Percentiles rank a stretch among this genome's conserved stretches.
phyloP scores from a whole-genome alignment of 2,329 filamentous ascomycete genomes.

The Fusarium pilosicola region DNA sequence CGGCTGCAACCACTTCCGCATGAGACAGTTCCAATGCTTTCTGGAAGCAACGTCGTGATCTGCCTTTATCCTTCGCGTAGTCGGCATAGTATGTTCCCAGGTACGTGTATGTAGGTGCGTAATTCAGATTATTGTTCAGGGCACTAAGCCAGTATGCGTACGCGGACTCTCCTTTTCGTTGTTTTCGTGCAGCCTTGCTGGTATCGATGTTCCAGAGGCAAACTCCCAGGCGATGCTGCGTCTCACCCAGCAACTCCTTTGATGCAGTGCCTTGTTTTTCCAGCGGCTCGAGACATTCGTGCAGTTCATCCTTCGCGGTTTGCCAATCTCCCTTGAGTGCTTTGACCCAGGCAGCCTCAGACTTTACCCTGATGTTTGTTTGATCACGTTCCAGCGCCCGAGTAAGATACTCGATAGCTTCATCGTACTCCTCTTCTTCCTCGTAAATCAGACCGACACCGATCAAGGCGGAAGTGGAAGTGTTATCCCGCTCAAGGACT shows the following conservation, averaged over 20 bases:
- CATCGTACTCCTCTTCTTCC: conserved; percentile 87
- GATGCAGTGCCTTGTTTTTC: conserved; percentile 64
- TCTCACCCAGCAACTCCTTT: conserved; percentile 82
- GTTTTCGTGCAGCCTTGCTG: conserved; percentile 78
- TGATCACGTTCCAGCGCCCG: conserved; percentile 79
- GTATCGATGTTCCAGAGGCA: conserved; percentile 88
- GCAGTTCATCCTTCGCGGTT: conserved; percentile 73
- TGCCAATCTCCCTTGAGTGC: conserved; percentile 82
- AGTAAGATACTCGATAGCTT: conserved; percentile 82
- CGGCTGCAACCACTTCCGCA: conserved; percentile 85
- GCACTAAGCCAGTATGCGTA: conserved; percentile 86
- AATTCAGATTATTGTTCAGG: conserved; percentile 86
- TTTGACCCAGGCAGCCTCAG: conserved; percentile 93
- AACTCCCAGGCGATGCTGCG: conserved; percentile 85
- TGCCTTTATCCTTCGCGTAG: conserved; percentile 85
- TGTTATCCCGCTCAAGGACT: conserved; percentile 78
- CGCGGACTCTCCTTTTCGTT: conserved; percentile 74
- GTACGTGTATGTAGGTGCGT: conserved; percentile 89
- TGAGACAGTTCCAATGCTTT: conserved; percentile 94
- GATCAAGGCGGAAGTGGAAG: conserved; percentile 83
- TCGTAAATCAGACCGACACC: conserved; percentile 92
- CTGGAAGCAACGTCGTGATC: conserved; percentile 92
- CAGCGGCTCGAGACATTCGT: conserved; percentile 74
- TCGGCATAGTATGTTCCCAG: conserved; percentile 92
- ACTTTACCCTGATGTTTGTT: conserved; percentile 79